phyloP scores from a whole-genome alignment of 768 basidiomycete species.

The Floccularia luteovirens region DNA sequence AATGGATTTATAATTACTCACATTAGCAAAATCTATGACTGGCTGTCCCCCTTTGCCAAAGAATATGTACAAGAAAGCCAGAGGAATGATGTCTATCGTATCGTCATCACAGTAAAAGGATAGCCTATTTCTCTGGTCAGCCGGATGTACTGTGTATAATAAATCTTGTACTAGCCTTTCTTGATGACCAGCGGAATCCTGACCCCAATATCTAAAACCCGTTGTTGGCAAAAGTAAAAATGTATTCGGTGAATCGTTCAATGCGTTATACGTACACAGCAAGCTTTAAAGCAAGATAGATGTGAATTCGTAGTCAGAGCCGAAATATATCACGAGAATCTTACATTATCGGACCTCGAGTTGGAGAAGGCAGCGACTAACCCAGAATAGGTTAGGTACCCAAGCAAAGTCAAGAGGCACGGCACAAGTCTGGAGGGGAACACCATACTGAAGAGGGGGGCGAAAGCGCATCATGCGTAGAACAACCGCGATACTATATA shows the following conservation, averaged over 20 bases:
- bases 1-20: conserved; percentile 14
- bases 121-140: conserved; percentile 19
- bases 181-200: conserved; percentile 29
- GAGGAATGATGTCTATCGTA: conserved; percentile 52
- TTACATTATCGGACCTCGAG: conserved; percentile 28
- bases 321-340: conserved; percentile 5
- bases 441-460: conserved; percentile 8
- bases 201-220: conserved; percentile 31
- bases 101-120: conserved; percentile 59
- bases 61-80: conserved; percentile 56
- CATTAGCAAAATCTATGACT: conserved; percentile 56
- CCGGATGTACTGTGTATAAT: not conserved
- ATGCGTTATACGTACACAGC: not conserved
- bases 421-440: conserved; percentile 4
- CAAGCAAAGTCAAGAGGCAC: not conserved
- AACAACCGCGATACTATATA: not conserved
- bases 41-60: conserved; percentile 54
- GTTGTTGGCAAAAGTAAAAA: too few relatives aligned
- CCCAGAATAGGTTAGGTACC: conserved; percentile 2
- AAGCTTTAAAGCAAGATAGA: not conserved
- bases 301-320: too few relatives aligned
- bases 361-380: conserved; percentile 22
- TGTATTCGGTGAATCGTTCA: too few relatives aligned
- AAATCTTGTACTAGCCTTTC: conserved; percentile 18
- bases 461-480: conserved; percentile 4